phyloP scores from a whole-genome alignment of 495 filamentous ascomycete species.

The Penicillium goetzii region DNA sequence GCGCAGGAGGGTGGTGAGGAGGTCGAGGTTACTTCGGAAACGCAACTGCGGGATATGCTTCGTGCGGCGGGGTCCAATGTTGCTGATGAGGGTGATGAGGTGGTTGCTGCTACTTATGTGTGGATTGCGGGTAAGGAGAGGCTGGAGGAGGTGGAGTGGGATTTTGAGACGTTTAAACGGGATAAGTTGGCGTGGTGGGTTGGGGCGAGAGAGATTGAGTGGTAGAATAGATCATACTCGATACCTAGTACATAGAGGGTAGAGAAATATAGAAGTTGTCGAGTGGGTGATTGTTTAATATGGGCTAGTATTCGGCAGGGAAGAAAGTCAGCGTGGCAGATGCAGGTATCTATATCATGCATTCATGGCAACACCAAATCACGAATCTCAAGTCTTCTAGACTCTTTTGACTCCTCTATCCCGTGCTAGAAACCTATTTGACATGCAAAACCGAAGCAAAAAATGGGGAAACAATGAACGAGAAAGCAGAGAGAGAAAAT shows the following conservation, averaged over 20 bases:
- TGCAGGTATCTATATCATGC: conserved; percentile 36
- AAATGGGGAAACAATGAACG: background rate
- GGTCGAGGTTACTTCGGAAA: conserved; percentile 17
- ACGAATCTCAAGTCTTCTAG: background rate
- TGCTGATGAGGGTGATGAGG: conserved; percentile 52
- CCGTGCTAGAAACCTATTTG: background rate
- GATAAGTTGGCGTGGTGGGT: conserved; percentile 68
- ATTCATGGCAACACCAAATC: conserved; percentile 4
- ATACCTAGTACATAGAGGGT: background rate
- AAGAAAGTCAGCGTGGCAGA: conserved; percentile 1
- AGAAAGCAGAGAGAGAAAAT: background rate
- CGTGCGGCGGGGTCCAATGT: conserved; percentile 34
- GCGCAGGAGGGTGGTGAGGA: conserved; percentile 20
- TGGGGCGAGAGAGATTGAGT: conserved; percentile 42
- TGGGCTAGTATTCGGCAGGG: background rate
- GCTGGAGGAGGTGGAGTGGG: conserved; percentile 78
- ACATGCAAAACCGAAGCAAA: background rate
- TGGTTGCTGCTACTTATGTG: conserved; percentile 76
- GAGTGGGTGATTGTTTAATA: background rate
- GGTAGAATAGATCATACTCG: conserved; percentile 20
- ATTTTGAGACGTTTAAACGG: conserved; percentile 71
- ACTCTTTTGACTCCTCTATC: conserved; percentile 3
- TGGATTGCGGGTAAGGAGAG: conserved; percentile 52
- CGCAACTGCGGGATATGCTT: conserved; percentile 37
- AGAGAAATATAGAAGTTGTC: background rate